These are phyloP conservation scores for Mycosphaerella sp. DNA, from an alignment of 2,329 filamentous ascomycete species.

Conservation along the genomic window DNA sequence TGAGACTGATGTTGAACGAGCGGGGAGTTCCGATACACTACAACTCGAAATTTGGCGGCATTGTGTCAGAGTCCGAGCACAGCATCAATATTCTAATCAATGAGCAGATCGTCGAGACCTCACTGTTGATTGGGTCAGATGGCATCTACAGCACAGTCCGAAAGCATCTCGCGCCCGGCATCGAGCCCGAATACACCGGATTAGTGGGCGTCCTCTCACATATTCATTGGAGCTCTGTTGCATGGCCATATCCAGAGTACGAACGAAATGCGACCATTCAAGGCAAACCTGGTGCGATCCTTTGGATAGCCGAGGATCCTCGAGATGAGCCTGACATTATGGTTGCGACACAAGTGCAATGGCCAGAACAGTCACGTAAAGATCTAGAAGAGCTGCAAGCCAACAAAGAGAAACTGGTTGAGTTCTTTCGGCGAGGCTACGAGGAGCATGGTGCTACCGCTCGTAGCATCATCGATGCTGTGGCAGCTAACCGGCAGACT, in stretches of 20 bases:
- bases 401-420: slow-evolving; percentile 25
- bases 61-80: slow-evolving; percentile 28
- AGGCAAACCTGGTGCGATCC: slow-evolving; percentile 34
- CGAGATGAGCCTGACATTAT: slow-evolving; percentile 33
- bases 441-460: slow-evolving; percentile 21
- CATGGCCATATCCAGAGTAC: slow-evolving; percentile 25
- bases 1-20: slow-evolving; percentile 40
- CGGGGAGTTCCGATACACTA: slow-evolving; percentile 43
- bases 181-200: slow-evolving; percentile 24
- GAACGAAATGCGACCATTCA: slow-evolving; percentile 34
- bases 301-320: slow-evolving; percentile 36
- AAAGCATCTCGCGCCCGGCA: slow-evolving; percentile 33
- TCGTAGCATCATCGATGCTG: slow-evolving; percentile 21
- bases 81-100: slow-evolving; percentile 19
- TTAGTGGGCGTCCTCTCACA: slow-evolving; percentile 22
- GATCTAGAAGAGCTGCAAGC: slow-evolving; percentile 33
- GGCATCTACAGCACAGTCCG: slow-evolving; percentile 27
- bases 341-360: slow-evolving; percentile 35
- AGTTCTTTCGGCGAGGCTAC: slow-evolving; percentile 17
- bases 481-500: slow-evolving; percentile 16
- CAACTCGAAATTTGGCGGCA: slow-evolving; percentile 43
- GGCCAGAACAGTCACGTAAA: slow-evolving; percentile 30
- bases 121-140: slow-evolving; percentile 27
- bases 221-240: slow-evolving; percentile 19
- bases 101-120: slow-evolving; percentile 11